Base-by-base conservation (phyloP, 305 asterid species). In the Caryopteris hybrid region DNA sequence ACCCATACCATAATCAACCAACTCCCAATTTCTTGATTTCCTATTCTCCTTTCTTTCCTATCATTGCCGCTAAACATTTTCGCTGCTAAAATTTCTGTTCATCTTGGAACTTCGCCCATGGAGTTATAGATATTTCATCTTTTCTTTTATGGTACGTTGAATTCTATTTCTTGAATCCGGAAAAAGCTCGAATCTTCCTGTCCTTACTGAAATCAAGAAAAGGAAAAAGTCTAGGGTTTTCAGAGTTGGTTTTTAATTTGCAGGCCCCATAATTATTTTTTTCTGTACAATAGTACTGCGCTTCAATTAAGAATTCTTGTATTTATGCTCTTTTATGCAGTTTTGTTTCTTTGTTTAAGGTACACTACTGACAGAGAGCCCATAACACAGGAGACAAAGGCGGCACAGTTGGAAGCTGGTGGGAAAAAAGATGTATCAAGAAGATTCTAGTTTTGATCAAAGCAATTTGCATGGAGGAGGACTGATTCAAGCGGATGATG, bases 391-490 rank as follows among this genome's bases (percentile, higher is more conserved):
- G n/a, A n/a, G n/a, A n/a, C n/a, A n/a, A 57, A 73, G 25, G 23
- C 51, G 55, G 46, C 56, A 10, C 0, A n/a, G 10, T 21, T 23
- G 16, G 1, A 50, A 23, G 6, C 57, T 25, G 41, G 21, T 25
- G 41, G 21, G 18, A 29, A 27, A 3, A 48, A 77, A 61, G 58
- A 88, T 90, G 96, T 88, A 82, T 70, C 86, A 74, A 38, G 89
- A 80, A 70, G 80, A 70, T 66, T 73, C 45, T 70, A 81, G 82
- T 64, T 90, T 80, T 74, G 92, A 85, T 87, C 80, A 80, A 56
- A 75, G 41, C 68, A 23, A 27, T 27, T 61, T 82, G 65, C 81
- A 77, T 20, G 80, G 68, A 57, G 83, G 79, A 27, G 83, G 79
- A 10, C 51, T 67, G 74, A 43, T 78, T 25, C 71, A 82, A 59